Evolutionary conservation across 225 moss, liverwort and hornwort genomes (phyloP), one percentile per base, ranked within the genome.

Genomic region (Takakia lepidozioides): DNA sequence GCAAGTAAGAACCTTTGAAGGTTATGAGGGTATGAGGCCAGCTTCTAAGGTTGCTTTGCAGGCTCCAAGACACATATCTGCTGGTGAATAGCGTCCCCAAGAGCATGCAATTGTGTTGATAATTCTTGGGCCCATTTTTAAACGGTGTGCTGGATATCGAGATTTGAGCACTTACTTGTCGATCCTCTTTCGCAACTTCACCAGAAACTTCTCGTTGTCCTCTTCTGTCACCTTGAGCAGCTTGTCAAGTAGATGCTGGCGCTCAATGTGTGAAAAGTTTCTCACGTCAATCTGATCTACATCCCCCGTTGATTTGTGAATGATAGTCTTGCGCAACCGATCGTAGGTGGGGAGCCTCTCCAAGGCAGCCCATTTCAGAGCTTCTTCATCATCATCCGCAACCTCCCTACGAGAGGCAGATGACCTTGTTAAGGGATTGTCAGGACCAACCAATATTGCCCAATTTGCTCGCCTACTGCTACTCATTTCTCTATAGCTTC

Each of bases 291-390:
- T 32, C 2, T 76, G 63, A 3, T 61, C 52, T 2, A 61, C 25
- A 34, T 56, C 65, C 2, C 83, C 76, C 2, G 75, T 70, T 13
- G 60, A 46, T 42, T 82, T 73, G 39, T 65, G 55, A 1, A 92
- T 28, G 25, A 87, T 57, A 0, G 92, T 65, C 0, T 81, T 87
- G 18, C 82, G 76, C 46, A 92, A 23, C 22, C 86, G 87, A 27
- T 64, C 66, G 16, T 38, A 75, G 3, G 92, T 76, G 1, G 81
- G 79, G 28, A 92, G 81, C 60, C 68, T 78, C 71, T 82, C 87
- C 55, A 81, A 59, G n/a, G 87, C 82, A 3, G 71, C 82, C 92
- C 92, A 92, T 45, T 48, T 70, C 47, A 83, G 62, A 18, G 19
- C 68, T 41, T 71, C 78, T 54, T 80, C 80, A 8, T 92, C 91